Base-by-base conservation (phyloP, 2,329 filamentous ascomycete species). In the Epichloe uncinata region DNA sequence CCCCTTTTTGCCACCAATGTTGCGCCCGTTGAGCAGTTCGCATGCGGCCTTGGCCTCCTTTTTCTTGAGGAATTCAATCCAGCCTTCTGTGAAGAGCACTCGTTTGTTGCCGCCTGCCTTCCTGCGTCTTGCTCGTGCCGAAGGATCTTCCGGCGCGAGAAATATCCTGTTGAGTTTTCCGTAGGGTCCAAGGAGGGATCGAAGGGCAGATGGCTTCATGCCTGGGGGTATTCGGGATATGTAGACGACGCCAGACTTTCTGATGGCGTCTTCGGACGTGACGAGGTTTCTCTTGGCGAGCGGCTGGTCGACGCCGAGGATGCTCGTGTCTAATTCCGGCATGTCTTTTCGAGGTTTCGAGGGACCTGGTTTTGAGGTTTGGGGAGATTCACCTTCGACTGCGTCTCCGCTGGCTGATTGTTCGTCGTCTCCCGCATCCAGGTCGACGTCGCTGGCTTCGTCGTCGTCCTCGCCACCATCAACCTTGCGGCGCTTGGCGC, bases 201-300 rank as follows among this genome's bases (percentile, higher is more conserved):
- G 81, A 40, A 93, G 73, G 61, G 90, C 90, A 47, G 74, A 71
- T 7, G 87, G 86, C 60, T 89, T 90, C 86, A 94, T 93, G 66
- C 90, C 94, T 0, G 88, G 88, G 4, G 88, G 87, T 54, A 93
- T 79, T 52, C 87, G 81, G 4, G 86, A 91, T 54, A 94, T 74
- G 68, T 93, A 94, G 53, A 93, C 73, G 12, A 94, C 85, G 54
- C 87, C 87, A 0, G 85, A 88, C 62, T 82, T 84, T 57, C 79
- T 80, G 52, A 84, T 74, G 20, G 81, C 80, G 36, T 76, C 75
- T 54, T 81, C 78, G 11, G 80, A 77, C 5, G 74, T 73, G 38
- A 84, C 76, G 45, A 86, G 76, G 61, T 86, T 84, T 68, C 85
- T 82, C 62, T 83, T 80, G 41, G 76, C 72, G 52, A 85, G 66